Base-by-base conservation (phyloP, 169 alveolate species). In the Plasmodium berghei region DNA sequence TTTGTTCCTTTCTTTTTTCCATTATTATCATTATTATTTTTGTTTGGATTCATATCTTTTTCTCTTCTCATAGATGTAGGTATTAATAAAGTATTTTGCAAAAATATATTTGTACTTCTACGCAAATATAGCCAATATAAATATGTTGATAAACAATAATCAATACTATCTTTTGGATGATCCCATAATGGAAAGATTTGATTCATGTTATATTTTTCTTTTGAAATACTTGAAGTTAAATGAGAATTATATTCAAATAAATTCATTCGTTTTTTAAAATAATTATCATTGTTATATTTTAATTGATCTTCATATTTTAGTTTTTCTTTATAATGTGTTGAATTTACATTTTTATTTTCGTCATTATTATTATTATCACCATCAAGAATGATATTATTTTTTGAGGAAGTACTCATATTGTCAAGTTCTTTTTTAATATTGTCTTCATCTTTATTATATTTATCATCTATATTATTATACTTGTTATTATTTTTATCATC, bases 81-180 rank as follows among this genome's bases (percentile, higher is more conserved):
- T 20, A 93, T 52, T 14, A 95, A 93, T 42, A 94, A 95, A 2
- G 92, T 74, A 67, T 95, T 97, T 87, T 96, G 98, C 49, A 95
- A 96, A 61, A 87, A 93, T n/a, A 94, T 85, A 40, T 92, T 83
- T 56, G 97, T 96, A 0, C 96, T 95, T 14, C 96, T 91, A 70
- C 96, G 93, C 73, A 96, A 91, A 59, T 96, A 94, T 16, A 95
- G 87, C 98, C 98, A 96, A 70, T 89, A 93, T 77, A 96, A 88
- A 90, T 96, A 96, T 5, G 97, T 95, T 45, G 98, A 95, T 48
- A 96, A 72, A 72, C 97, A 96, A 88, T 95, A 96, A 87, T 96
- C 98, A 34, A 94, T 95, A 18, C 98, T 91, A 73, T 92, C 91
- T 55, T 95, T 89, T 16, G 96, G 93, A 4, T 91, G 73, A 61